These are phyloP conservation scores for Nicotiana knightiana DNA, from an alignment of 257 asterid species.

Conservation along the genomic window DNA sequence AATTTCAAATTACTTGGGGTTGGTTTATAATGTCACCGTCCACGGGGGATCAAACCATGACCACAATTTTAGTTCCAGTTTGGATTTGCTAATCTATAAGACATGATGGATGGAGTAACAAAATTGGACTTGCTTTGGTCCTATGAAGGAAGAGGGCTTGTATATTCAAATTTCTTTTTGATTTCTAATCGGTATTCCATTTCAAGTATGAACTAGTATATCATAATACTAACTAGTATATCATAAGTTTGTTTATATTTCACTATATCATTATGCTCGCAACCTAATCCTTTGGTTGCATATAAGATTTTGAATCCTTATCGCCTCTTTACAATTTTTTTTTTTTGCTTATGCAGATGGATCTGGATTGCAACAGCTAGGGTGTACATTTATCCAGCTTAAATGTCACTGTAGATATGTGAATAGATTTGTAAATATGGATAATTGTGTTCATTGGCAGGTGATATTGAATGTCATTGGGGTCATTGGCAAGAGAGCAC, in stretches of 20 bases:
- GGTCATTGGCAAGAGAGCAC: neutral
- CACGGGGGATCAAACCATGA: neutral
- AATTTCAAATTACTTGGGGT: neutral
- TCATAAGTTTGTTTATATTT: neutral
- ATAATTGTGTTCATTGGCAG: slow-evolving; percentile 10
- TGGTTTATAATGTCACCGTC: neutral
- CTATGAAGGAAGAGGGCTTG: neutral
- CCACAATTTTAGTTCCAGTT: neutral
- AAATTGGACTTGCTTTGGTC: neutral
- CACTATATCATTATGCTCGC: neutral
- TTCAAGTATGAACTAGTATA: neutral
- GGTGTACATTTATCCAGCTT: slow-evolving; percentile 5
- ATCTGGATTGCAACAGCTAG: neutral
- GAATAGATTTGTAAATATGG: slow-evolving; percentile 20
- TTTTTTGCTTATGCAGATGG: neutral
- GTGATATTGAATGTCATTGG: neutral
- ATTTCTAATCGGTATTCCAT: neutral
- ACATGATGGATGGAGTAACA: neutral
- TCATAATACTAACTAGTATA: too few relatives aligned
- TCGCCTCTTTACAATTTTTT: neutral
- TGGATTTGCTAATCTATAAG: neutral
- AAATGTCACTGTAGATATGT: slow-evolving; percentile 10
- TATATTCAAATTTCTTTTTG: neutral
- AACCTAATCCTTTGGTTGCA: neutral
- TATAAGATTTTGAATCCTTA: neutral